A percentile compares a stretch with the other conserved stretches of the same genome.
Evolutionary conservation across 1,284 basidiomycete species (phyloP).

Genomic region (Golubevia sp.): DNA sequence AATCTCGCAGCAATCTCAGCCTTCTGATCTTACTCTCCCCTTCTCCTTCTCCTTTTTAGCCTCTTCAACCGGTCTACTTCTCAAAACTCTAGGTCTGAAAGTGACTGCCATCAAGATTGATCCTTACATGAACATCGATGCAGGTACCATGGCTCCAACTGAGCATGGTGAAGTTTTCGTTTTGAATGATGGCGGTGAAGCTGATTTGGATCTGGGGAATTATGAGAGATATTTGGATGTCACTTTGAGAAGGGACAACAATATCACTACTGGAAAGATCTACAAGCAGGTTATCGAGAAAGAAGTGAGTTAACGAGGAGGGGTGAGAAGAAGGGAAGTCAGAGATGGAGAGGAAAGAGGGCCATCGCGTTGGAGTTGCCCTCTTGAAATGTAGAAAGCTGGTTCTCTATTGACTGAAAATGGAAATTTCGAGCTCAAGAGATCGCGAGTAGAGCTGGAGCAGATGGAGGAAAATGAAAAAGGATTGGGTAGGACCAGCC

Average conservation of each 20-base stretch:
- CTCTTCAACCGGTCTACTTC: slow-evolving; percentile 91
- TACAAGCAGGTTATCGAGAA: slow-evolving; percentile 96
- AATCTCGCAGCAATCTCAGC: not conserved
- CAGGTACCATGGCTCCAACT: slow-evolving; percentile 97
- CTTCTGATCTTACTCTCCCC: not conserved
- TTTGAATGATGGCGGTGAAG: slow-evolving; percentile 96
- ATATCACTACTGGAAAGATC: slow-evolving; percentile 98
- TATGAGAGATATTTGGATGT: slow-evolving; percentile 98
- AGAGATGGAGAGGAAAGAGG: no score
- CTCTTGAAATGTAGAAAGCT: no score
- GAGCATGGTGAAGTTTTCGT: slow-evolving; percentile 99
- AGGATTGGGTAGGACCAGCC: no score
- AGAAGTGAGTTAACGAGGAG: slow-evolving; percentile 69
- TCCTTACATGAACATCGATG: slow-evolving; percentile 99
- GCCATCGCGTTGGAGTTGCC: no score
- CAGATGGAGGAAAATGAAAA: no score
- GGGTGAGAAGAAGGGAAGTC: no score
- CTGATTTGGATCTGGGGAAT: slow-evolving; percentile 96
- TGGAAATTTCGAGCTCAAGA: no score
- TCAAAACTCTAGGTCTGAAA: slow-evolving; percentile 93
- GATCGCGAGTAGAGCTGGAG: no score
- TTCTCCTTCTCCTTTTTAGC: slow-evolving; percentile 63
- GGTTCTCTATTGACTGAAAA: no score
- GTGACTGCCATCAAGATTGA: slow-evolving; percentile 99
- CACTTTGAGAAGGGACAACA: slow-evolving; percentile 91